phyloP scores from a whole-genome alignment of 1,284 basidiomycete species.

The Cryptococcus sp. region DNA sequence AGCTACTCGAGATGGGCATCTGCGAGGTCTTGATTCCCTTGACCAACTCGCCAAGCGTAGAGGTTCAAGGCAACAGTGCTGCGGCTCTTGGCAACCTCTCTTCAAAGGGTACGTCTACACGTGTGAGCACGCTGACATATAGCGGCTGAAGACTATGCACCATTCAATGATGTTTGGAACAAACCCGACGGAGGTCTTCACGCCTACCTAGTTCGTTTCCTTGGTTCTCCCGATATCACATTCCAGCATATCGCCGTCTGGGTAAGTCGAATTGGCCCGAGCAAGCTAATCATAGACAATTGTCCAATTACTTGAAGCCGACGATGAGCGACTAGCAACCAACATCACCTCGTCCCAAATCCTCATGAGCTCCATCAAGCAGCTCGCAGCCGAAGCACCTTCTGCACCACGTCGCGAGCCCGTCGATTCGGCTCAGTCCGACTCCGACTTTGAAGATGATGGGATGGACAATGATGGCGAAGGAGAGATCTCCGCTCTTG shows the following conservation, averaged over 20 bases:
- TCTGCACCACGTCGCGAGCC: constrained; percentile 58
- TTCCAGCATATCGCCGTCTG: constrained; percentile 99
- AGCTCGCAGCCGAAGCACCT: constrained; percentile 70
- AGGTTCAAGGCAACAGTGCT: constrained; percentile 98
- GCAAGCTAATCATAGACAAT: constrained; percentile 58
- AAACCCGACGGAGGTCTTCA: constrained; percentile 97
- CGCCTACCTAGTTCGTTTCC: constrained; percentile 88
- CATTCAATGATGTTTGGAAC: constrained; percentile 98
- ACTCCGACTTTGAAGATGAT: constrained; percentile 68
- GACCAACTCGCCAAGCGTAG: constrained; percentile 91
- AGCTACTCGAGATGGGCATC: constrained; percentile 95
- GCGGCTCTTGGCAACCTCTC: constrained; percentile 96
- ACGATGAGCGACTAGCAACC: constrained; percentile 81
- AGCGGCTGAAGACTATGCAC: constrained; percentile 88
- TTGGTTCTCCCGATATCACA: constrained; percentile 91
- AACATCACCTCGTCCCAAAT: constrained; percentile 79
- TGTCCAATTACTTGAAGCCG: constrained; percentile 91
- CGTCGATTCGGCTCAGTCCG: constrained; percentile 50
- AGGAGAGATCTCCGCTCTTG: constrained; percentile 73
- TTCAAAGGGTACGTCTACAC: constrained; percentile 66
- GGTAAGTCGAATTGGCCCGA: constrained; percentile 44
- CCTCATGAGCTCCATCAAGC: constrained; percentile 76
- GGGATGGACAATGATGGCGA: constrained; percentile 53
- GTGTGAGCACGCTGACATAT: constrained; percentile 18
- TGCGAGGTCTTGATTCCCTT: constrained; percentile 96